Conservation (phyloP, 257 asterid species). For the Nicotiana undulata region DNA sequence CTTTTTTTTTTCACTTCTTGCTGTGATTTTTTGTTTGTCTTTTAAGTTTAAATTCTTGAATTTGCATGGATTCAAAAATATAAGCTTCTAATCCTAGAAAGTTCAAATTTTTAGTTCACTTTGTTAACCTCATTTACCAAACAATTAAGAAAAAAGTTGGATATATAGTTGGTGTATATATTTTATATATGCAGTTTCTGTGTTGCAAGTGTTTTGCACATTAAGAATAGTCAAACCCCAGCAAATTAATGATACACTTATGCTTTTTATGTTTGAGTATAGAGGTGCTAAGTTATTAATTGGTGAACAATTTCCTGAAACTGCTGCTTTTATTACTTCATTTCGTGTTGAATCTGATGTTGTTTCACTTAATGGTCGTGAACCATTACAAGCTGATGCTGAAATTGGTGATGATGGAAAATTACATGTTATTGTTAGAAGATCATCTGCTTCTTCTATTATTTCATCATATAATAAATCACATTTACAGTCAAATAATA, state of each 20-base stretch:
- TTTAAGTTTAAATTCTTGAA: too few species aligned
- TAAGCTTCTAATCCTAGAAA: too few species aligned
- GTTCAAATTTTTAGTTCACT: too few species aligned
- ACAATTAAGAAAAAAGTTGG: too few species aligned
- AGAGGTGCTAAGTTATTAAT: constrained; percentile 72
- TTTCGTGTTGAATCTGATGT: constrained; percentile 83
- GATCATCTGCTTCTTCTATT: constrained; percentile 55
- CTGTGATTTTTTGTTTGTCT: too few species aligned
- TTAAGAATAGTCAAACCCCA: too few species aligned
- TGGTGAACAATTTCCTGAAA: constrained; percentile 74
- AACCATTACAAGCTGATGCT: constrained; percentile 78
- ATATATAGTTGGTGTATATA: too few species aligned
- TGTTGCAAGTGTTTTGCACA: too few species aligned
- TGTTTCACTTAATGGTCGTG: constrained; percentile 68
- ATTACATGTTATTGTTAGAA: constrained; percentile 66
- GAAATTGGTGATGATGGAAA: constrained; percentile 87
- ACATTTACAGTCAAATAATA: constrained; percentile 33
- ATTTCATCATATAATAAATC: constrained; percentile 38
- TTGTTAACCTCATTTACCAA: too few species aligned
- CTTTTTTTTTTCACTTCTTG: too few species aligned
- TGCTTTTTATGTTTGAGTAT: constrained; percentile 77
- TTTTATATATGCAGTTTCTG: too few species aligned
- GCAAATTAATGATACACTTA: constrained; percentile 32
- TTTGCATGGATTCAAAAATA: too few species aligned
- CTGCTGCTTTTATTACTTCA: constrained; percentile 76